These are phyloP conservation scores for Microdochium bolleyi DNA, from an alignment of 2,329 filamentous ascomycete genomes.

Conservation along the genomic window DNA sequence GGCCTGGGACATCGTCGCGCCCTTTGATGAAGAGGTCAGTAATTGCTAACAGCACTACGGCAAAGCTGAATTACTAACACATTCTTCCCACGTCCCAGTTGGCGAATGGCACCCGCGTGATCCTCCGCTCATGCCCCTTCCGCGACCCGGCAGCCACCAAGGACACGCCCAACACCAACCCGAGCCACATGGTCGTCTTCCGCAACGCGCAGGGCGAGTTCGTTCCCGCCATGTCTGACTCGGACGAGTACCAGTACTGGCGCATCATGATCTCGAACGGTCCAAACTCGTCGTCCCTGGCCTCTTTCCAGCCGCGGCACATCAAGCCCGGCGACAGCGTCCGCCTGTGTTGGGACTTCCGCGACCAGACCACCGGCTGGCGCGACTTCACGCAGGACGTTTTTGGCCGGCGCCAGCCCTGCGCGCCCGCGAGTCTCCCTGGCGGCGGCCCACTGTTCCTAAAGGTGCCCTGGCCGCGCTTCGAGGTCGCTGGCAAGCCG, in stretches of 20 bases:
- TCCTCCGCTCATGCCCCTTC: background rate
- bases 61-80: no score
- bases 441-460: background rate
- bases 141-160: background rate
- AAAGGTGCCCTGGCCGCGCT: constrained; percentile 1
- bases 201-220: background rate
- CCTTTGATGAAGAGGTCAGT: background rate
- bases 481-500: background rate
- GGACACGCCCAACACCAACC: background rate
- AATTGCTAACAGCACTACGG: background rate
- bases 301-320: background rate
- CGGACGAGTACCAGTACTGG: background rate
- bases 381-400: constrained; percentile 1
- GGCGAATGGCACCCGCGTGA: background rate
- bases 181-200: background rate
- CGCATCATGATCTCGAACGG: background rate
- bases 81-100: background rate
- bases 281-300: background rate
- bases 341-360: background rate
- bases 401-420: background rate
- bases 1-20: background rate
- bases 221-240: background rate
- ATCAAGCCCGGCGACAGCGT: background rate
- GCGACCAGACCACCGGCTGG: background rate
- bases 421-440: background rate